Conservation (phyloP, 1,284 basidiomycete genomes). For the Butyriboletus appendiculatus region DNA sequence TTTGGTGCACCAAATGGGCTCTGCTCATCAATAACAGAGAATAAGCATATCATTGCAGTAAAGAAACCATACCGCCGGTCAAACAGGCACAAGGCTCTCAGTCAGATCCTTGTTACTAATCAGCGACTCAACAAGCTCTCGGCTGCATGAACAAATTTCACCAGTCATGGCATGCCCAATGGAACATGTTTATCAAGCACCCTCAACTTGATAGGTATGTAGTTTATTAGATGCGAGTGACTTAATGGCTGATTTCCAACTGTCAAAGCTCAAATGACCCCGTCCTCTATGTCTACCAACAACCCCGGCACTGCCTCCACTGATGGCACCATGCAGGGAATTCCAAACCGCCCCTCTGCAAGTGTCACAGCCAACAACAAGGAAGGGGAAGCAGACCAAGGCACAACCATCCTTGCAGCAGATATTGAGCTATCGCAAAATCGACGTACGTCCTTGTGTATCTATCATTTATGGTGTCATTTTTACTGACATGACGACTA, state of each 20-base stretch:
- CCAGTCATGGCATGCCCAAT: background rate
- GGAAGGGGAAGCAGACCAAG: background rate
- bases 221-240: no score
- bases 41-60: background rate
- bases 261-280: background rate
- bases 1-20: background rate
- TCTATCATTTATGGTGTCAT: background rate
- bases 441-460: background rate
- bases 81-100: background rate
- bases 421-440: background rate
- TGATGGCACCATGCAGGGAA: no score
- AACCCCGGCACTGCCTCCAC: no score
- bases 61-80: background rate
- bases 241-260: background rate
- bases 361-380: background rate
- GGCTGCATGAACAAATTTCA: background rate
- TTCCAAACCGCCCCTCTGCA: no score
- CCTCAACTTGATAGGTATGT: background rate
- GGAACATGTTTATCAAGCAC: background rate
- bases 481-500: no score
- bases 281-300: no score
- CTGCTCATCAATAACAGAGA: background rate
- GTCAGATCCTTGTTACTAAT: background rate
- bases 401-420: background rate
- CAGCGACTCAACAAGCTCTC: background rate